Evolutionary conservation across 176 grass and related monocot genomes (phyloP).

Genomic region (Triticum urartu): DNA sequence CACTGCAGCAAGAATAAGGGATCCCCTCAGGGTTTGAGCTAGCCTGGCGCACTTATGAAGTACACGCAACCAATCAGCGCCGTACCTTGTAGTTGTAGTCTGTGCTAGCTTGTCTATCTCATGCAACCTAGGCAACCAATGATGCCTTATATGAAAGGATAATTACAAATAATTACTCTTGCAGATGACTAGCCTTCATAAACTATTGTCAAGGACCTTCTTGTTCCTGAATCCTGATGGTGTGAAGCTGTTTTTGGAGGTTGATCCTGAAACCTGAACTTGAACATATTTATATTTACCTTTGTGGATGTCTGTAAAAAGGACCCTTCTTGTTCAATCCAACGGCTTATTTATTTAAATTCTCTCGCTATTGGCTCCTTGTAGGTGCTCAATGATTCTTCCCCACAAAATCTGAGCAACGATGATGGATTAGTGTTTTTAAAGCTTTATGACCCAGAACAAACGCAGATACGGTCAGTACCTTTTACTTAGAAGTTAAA

Average conservation of each 20-base stretch:
- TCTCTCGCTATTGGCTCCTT: background rate
- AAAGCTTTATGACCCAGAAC: conserved; percentile 48
- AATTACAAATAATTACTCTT: background rate
- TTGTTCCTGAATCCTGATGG: background rate
- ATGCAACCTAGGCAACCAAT: background rate
- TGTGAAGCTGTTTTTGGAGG: background rate
- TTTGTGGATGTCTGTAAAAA: background rate
- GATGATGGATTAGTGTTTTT: conserved; percentile 42
- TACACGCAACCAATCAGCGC: background rate
- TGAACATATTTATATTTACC: background rate
- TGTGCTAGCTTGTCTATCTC: background rate
- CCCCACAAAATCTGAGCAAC: background rate
- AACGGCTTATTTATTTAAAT: background rate
- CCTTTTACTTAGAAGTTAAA: background rate
- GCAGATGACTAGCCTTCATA: background rate
- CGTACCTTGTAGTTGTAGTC: background rate
- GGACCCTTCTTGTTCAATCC: background rate
- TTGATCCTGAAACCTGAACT: conserved; percentile 7
- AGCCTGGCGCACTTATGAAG: background rate
- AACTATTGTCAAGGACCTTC: too few relatives aligned
- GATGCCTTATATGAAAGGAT: background rate
- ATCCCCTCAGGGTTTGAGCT: background rate
- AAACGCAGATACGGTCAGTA: conserved; percentile 33
- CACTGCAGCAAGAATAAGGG: background rate
- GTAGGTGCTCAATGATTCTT: background rate